Base-by-base conservation (phyloP, 2,329 filamentous ascomycete genomes). In the Paramyrothecium sp. region DNA sequence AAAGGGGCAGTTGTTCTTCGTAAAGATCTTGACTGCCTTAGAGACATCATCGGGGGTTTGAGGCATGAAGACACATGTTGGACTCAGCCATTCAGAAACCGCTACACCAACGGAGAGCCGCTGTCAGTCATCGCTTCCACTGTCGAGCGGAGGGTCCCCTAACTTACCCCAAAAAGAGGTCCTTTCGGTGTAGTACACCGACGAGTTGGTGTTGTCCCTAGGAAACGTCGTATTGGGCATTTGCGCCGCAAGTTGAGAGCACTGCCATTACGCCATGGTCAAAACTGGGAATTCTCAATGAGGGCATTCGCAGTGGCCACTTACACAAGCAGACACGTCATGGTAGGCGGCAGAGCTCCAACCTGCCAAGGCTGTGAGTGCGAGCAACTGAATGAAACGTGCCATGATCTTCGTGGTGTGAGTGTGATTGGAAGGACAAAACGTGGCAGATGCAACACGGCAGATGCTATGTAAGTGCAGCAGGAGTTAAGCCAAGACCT, bases 1-100 rank as follows among this genome's bases (percentile, higher is more conserved):
- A 47, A 60, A 60, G 19, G 34, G 23, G 56, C 60, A 61, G 30
- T 58, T 53, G 33, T 60, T 53, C 47, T 61, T 19, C 3, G 52
- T 51, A 19, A 61, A 20, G 51, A 41, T 44, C 23, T 41, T 21
- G 8, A 54, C 51, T 7, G 13, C 51, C 8, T 16, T 33, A n/a
- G 30, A 23, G 11, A 54, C 51, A 21, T 49, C 51, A 41, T 23
- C 26, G 51, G 23, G 57, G 26, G 47, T 4, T 20, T 49, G 17
- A 8, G 47, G 47, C 47, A 49, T 49, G 47, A 49, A 49, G 20
- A 49, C 47, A 23, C 47, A 49, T 3, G 47, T 21, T 49, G 47
- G 47, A 21, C 20, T 19, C 3, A 49, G 47, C 47, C 47, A 49
- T 49, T 21, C 47, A n/a, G 47, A 21, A 22, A 23, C 22, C 22